These are phyloP conservation scores for Calonectria crousiana DNA, from an alignment of 2,329 filamentous ascomycete genomes.

Conservation along the genomic window DNA sequence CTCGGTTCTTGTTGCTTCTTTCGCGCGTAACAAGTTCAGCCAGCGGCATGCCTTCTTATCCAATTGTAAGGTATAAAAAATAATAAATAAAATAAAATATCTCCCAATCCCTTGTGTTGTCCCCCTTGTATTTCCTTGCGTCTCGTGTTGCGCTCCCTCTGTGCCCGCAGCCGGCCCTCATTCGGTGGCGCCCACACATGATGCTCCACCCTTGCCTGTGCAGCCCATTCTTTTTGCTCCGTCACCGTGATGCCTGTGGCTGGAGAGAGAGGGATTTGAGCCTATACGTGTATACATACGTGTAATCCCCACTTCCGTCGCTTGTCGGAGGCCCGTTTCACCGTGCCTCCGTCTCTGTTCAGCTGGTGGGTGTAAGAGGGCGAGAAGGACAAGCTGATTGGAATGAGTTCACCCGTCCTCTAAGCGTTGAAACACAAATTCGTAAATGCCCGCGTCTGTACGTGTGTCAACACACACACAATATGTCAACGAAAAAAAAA, in stretches of 20 bases:
- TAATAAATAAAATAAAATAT: not conserved
- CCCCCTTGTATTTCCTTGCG: not conserved
- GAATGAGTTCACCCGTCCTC: not conserved
- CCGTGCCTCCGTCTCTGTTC: not conserved
- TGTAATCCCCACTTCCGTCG: not conserved
- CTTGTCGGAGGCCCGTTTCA: slow-evolving; percentile 2
- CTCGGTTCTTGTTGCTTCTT: slow-evolving; percentile 4
- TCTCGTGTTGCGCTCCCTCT: not conserved
- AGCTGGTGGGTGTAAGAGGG: not conserved
- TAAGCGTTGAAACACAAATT: not conserved
- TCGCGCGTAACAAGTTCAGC: not conserved
- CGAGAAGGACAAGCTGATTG: not conserved
- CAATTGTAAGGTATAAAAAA: not conserved
- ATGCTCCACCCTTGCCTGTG: not conserved
- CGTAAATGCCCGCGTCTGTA: not conserved
- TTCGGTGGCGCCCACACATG: not conserved
- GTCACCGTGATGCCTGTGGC: not conserved
- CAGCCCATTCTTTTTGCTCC: too few species aligned
- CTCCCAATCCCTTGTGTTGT: not conserved
- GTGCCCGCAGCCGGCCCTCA: not conserved
- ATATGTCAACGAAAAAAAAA: not conserved
- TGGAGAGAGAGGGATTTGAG: not conserved
- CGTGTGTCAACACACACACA: not conserved
- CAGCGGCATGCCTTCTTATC: not conserved
- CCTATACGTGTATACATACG: slow-evolving; percentile 26